These are phyloP conservation scores for Solanum hybrid DNA, from an alignment of 305 asterid species.

Conservation along the genomic window DNA sequence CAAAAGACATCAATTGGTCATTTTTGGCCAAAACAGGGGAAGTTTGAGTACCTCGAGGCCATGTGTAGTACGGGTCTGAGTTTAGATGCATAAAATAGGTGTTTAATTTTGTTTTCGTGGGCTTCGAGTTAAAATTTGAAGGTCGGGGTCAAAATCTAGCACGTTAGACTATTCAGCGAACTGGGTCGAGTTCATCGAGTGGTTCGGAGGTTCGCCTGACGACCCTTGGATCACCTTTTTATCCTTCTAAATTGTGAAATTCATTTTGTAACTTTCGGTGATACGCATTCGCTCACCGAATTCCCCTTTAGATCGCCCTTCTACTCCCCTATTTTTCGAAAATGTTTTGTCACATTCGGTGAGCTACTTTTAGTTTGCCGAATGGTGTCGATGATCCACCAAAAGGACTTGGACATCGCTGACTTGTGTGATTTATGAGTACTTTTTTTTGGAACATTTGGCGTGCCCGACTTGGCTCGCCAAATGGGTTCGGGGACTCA, in stretches of 20 bases:
- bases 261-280: not conserved
- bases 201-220: too few species aligned
- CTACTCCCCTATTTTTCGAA: not conserved
- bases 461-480: not conserved
- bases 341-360: not conserved
- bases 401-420: too few species aligned
- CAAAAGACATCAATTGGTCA: not conserved
- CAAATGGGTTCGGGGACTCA: not conserved
- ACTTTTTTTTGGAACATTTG: not conserved
- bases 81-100: not conserved
- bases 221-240: not conserved
- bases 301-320: not conserved
- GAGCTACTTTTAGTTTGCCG: not conserved
- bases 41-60: not conserved
- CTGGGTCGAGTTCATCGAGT: not conserved
- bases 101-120: not conserved
- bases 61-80: not conserved
- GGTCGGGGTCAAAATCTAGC: not conserved
- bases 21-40: not conserved
- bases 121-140: not conserved
- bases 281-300: not conserved
- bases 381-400: not conserved
- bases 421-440: not conserved
- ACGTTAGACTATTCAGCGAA: not conserved
- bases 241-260: not conserved